Percentiles rank a stretch among this genome's conserved stretches.
These are phyloP conservation scores for Corchorus olitorius DNA, from an alignment of 345 rosid species.

Conservation along the genomic window DNA sequence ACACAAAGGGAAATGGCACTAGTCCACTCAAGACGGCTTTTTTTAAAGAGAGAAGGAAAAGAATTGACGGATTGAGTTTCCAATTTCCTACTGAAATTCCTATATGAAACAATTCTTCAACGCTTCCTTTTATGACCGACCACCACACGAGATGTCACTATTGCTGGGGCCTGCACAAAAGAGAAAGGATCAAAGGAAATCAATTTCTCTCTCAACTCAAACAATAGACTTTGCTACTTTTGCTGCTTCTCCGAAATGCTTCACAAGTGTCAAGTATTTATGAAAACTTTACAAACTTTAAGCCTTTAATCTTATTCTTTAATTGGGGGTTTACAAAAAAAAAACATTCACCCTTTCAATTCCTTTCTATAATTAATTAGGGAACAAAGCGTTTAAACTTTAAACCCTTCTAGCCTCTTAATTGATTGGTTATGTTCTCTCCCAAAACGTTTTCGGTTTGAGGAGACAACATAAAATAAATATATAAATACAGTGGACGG, in stretches of 20 bases:
- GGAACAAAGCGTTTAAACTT: slow-evolving; percentile 1
- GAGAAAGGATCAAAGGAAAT: background rate
- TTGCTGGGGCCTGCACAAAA: slow-evolving; percentile 18
- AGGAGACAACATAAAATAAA: background rate
- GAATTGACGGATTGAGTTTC: background rate
- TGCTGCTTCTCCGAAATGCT: background rate
- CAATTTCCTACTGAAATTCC: slow-evolving; percentile 19
- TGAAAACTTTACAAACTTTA: background rate
- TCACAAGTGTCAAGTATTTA: slow-evolving; percentile 16
- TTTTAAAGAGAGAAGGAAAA: background rate
- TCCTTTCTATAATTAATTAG: slow-evolving; percentile 3
- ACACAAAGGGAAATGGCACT: background rate
- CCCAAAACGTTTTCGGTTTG: background rate
- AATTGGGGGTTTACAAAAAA: background rate
- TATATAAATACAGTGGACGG: slow-evolving; percentile 1
- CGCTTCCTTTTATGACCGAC: slow-evolving; percentile 34
- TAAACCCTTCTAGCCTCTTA: background rate
- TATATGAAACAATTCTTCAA: background rate
- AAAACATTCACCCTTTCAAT: background rate
- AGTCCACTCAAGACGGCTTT: background rate
- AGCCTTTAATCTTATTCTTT: slow-evolving; percentile 9
- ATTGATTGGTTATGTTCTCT: background rate
- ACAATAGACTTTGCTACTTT: background rate
- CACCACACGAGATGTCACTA: slow-evolving; percentile 21
- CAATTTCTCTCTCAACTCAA: background rate